phyloP scores from a whole-genome alignment of 176 grass and related monocot species.

The Cenchrus fungigraminus region DNA sequence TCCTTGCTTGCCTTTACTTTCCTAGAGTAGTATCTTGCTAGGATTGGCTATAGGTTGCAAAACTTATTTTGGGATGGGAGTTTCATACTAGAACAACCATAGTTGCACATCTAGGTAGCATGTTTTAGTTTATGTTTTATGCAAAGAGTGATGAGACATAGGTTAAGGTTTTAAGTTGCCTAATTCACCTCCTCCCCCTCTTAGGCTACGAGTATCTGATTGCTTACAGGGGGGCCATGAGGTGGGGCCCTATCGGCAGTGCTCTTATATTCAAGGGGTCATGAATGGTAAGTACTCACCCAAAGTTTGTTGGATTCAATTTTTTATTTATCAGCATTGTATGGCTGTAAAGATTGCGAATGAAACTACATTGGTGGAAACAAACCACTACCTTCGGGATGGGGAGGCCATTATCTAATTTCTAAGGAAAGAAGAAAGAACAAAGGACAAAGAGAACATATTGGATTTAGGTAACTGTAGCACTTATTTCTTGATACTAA shows the following conservation, averaged over 20 bases:
- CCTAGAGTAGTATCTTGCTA: no score
- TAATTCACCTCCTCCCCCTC: no score
- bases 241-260: slow-evolving; percentile 37
- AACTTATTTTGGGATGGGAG: no score
- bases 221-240: slow-evolving; percentile 39
- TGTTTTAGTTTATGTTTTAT: no score
- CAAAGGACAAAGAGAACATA: background rate
- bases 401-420: background rate
- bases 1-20: no score
- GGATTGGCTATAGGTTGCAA: no score
- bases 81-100: no score
- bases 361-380: background rate
- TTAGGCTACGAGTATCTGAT: no score
- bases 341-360: background rate
- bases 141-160: no score
- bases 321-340: background rate
- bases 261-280: slow-evolving; percentile 64
- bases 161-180: no score
- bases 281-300: slow-evolving; percentile 59
- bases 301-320: background rate
- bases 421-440: background rate
- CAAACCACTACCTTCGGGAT: background rate
- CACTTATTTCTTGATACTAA: background rate
- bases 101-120: no score
- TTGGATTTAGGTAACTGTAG: background rate